Evolutionary conservation across 345 rosid species (phyloP).

Genomic region (Microcos paniculata): DNA sequence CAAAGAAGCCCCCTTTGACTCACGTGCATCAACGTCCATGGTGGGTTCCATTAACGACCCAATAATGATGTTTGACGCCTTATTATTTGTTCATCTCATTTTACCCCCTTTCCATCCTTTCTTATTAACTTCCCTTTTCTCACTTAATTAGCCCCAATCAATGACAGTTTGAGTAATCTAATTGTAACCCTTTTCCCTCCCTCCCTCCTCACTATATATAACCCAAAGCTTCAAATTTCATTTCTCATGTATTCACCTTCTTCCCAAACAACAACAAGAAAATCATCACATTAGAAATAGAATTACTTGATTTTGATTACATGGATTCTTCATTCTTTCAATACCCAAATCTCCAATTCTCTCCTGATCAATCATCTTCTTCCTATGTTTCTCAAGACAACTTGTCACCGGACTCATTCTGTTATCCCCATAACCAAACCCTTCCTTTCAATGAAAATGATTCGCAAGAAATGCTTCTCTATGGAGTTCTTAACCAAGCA

Average conservation of each 20-base stretch:
- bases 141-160: neutral
- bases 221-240: neutral
- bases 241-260: neutral
- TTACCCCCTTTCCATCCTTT: constrained; percentile 18
- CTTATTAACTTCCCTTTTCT: neutral
- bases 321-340: constrained; percentile 42
- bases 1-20: constrained; percentile 35
- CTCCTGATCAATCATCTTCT: constrained; percentile 28
- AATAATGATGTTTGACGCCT: constrained; percentile 10
- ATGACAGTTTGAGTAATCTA: neutral
- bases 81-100: constrained; percentile 23
- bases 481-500: constrained; percentile 40
- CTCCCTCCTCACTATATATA: constrained; percentile 21
- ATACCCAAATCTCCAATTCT: constrained; percentile 26
- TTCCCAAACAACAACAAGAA: neutral
- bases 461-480: constrained; percentile 61
- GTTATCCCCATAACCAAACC: constrained; percentile 3
- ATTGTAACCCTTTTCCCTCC: constrained; percentile 4
- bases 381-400: constrained; percentile 27
- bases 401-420: constrained; percentile 11
- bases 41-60: constrained; percentile 34
- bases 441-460: constrained; percentile 67
- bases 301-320: neutral
- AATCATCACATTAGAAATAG: neutral
- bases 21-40: constrained; percentile 44